phyloP scores from a whole-genome alignment of 2,329 filamentous ascomycete genomes.

The Curvularia sp. region DNA sequence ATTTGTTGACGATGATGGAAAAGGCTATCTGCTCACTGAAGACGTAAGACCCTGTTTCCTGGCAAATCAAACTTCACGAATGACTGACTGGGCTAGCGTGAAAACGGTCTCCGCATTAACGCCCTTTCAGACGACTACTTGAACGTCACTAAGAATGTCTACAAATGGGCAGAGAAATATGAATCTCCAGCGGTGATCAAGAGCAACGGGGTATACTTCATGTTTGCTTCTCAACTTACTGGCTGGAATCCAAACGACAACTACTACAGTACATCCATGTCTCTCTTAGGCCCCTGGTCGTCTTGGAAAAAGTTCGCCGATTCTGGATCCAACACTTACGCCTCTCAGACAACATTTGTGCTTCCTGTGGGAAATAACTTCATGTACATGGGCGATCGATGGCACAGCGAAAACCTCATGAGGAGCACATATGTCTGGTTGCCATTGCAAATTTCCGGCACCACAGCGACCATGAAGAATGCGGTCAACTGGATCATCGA shows the following conservation, averaged over 20 bases:
- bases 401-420: slow-evolving; percentile 66
- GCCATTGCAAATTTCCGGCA: slow-evolving; percentile 62
- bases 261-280: slow-evolving; percentile 65
- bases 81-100: slow-evolving; percentile 51
- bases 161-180: slow-evolving; percentile 62
- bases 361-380: slow-evolving; percentile 55
- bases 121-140: slow-evolving; percentile 65
- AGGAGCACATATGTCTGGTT: slow-evolving; percentile 71
- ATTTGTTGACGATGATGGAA: slow-evolving; percentile 68
- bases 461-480: slow-evolving; percentile 59
- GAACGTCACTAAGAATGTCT: slow-evolving; percentile 57
- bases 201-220: slow-evolving; percentile 65
- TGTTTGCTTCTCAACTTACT: slow-evolving; percentile 63
- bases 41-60: slow-evolving; percentile 56
- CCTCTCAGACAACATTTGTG: slow-evolving; percentile 67
- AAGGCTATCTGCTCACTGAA: slow-evolving; percentile 67
- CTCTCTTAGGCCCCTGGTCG: slow-evolving; percentile 66
- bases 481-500: slow-evolving; percentile 63
- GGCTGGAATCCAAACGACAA: slow-evolving; percentile 70
- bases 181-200: slow-evolving; percentile 71
- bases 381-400: slow-evolving; percentile 73
- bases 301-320: slow-evolving; percentile 66
- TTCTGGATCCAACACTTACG: slow-evolving; percentile 64
- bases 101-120: slow-evolving; percentile 65
- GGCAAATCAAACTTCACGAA: too few relatives aligned